Base-by-base conservation (phyloP, 2,329 filamentous ascomycete genomes). In the Saccharata proteae region DNA sequence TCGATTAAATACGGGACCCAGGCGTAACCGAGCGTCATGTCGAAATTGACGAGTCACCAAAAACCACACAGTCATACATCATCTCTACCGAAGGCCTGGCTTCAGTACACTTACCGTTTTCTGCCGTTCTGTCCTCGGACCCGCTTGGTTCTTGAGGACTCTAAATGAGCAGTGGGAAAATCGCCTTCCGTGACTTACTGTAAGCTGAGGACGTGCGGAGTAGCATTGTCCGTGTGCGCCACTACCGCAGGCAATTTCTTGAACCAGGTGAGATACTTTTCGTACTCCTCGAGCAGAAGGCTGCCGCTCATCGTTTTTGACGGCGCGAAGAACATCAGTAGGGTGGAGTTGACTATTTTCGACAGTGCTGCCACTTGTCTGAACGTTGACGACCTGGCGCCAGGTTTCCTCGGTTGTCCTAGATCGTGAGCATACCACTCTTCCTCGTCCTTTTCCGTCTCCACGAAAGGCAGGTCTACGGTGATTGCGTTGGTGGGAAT, bases 291-390 rank as follows among this genome's bases (percentile, higher is more conserved):
- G 9, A 43, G 29, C 17, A 43, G 26, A 6, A 32, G 13, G 15
- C 25, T 36, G 17, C 40, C 40, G 26, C 40, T 41, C 21, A 43
- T 32, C 11, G 32, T 30, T 28, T 30, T 16, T 7, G 34, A 30
- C 9, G 40, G 40, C 13, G 39, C 39, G 31, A 41, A 41, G 36
- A 43, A 43, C 39, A 43, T 40, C 17, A 29, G 26, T n/a, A 43
- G 32, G 9, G 39, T 43, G 7, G 39, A 41, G 33, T 43, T 43
- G 30, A 43, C 39, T 16, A 43, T 41, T 20, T 39, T 40, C 4
- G 39, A 43, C 12, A 43, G 37, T 15, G 23, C 31, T 15, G 37
- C 28, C 12, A 34, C 12, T 29, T 37, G 33, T 14, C 35, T 25
- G 32, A 43, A 43, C 9, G 39, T 41, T 11, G 40, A 34, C 9